Evolutionary conservation across 2,329 filamentous ascomycete species (phyloP).

Genomic region (Seiridium unicorne): DNA sequence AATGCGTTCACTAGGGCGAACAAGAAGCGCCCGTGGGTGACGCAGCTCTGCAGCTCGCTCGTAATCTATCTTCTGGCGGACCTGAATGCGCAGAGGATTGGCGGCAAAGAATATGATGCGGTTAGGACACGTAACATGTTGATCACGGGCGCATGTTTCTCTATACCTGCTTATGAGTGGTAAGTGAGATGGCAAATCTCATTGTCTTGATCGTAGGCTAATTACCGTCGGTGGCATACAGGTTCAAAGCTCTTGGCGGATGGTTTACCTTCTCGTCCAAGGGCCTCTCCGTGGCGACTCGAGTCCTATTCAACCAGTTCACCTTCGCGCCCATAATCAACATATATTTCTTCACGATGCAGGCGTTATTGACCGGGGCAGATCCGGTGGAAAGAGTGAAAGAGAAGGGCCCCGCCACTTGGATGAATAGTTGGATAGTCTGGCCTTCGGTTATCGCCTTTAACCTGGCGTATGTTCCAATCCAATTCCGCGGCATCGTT

Average conservation of each 20-base stretch:
- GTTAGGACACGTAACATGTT: conserved; percentile 69
- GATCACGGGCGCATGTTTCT: conserved; percentile 68
- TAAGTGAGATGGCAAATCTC: conserved; percentile 37
- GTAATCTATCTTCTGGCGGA: conserved; percentile 80
- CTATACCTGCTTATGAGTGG: conserved; percentile 82
- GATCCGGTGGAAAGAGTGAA: conserved; percentile 57
- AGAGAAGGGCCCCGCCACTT: conserved; percentile 73
- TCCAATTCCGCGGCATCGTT: conserved; percentile 79
- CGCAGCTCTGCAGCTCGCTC: conserved; percentile 73
- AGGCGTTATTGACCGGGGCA: conserved; percentile 72
- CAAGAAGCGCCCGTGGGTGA: conserved; percentile 69
- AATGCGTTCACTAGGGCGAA: conserved; percentile 70
- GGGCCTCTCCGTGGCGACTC: conserved; percentile 67
- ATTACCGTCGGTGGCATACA: background rate
- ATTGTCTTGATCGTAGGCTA: conserved; percentile 1
- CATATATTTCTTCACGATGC: conserved; percentile 78
- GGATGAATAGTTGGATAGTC: conserved; percentile 78
- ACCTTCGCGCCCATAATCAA: conserved; percentile 83
- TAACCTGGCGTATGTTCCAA: conserved; percentile 78
- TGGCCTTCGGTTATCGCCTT: conserved; percentile 89
- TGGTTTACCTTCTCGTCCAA: conserved; percentile 78
- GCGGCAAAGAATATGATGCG: conserved; percentile 63
- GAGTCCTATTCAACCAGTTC: conserved; percentile 77
- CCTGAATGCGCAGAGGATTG: conserved; percentile 71
- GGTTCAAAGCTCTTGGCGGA: conserved; percentile 3